Base-by-base conservation (phyloP, 2,329 filamentous ascomycete species). In the Aspergillus terreus region DNA sequence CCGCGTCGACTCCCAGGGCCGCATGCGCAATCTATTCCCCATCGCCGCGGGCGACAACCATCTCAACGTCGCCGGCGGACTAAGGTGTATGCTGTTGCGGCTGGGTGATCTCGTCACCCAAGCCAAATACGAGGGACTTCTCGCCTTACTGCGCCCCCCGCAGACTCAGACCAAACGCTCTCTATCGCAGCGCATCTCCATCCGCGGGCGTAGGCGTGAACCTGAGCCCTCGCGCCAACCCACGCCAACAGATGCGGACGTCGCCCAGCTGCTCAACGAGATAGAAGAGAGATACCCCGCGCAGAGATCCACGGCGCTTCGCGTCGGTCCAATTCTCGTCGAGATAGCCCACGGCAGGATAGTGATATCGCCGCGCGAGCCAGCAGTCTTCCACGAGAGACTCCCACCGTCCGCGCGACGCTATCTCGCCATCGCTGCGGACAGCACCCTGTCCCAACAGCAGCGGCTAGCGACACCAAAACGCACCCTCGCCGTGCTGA, bases 301-400 rank as follows among this genome's bases (percentile, higher is more conserved):
- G 3, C 68, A 73, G 46, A 64, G 74, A 1, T 72, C 73, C 38
- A 72, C 74, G 68, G 69, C 63, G 6, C 59, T 76, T 10, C 63
- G 72, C 0, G 46, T 76, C 19, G 73, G 73, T 0, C 70, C 72
- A 4, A 27, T 76, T 21, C 48, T 75, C 2, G 69, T 76, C 41
- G 70, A 75, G 56, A 75, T 74, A 51, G 72, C 41, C 9, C 53
- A 55, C 19, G 47, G 52, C 2, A 59, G 58, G 7, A 58, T 51
- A 4, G 27, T 58, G 4, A 52, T 61, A 15, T 27, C 55, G 32
- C 17, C 51, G 25, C 32, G 55, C 19, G 41, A 56, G 32, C 30
- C 41, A 5, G 48, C 53, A 19, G 47, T 58, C 14, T 57, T 56
- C 4, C 14, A 15, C 35, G 17, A 42, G 11, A 4, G 1, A 17